phyloP scores from a whole-genome alignment of 1,139 yeast species.

The Saccharomyces uvarum region DNA sequence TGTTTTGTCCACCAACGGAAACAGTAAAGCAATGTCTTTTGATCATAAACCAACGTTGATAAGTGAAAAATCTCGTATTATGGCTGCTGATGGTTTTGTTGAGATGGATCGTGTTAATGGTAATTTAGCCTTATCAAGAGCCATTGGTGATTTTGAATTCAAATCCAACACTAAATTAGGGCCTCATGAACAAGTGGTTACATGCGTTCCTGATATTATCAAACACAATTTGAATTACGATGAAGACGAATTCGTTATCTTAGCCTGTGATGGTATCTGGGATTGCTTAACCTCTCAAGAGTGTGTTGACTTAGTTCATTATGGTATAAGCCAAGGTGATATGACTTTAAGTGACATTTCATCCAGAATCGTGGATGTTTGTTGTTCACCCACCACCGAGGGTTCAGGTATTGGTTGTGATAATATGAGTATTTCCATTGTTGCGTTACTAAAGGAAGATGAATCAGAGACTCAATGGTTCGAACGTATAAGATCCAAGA shows the following conservation, averaged over 20 bases:
- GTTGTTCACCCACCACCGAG: constrained; percentile 89
- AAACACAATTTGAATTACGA: constrained; percentile 58
- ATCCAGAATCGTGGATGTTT: constrained; percentile 86
- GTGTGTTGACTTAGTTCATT: constrained; percentile 87
- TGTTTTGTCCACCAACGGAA: constrained; percentile 74
- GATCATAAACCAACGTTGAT: constrained; percentile 96
- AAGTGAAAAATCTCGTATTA: constrained; percentile 87
- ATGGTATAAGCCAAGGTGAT: constrained; percentile 71
- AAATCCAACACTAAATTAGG: constrained; percentile 73
- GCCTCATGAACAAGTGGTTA: constrained; percentile 93
- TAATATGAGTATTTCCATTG: constrained; percentile 90
- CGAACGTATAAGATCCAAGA: constrained; percentile 52
- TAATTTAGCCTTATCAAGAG: constrained; percentile 88
- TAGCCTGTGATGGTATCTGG: constrained; percentile 99
- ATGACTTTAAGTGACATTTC: constrained; percentile 59
- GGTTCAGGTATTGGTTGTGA: constrained; percentile 97
- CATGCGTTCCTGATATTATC: constrained; percentile 86
- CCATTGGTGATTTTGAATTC: constrained; percentile 95
- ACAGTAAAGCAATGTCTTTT: constrained; percentile 82
- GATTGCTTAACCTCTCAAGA: constrained; percentile 92
- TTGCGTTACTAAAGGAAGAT: constrained; percentile 68
- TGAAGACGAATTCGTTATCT: constrained; percentile 78
- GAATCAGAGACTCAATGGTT: constrained; percentile 85
- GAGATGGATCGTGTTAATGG: constrained; percentile 97
- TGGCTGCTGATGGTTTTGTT: constrained; percentile 95